These are phyloP conservation scores for Lachnellula hyalina DNA, from an alignment of 2,329 filamentous ascomycete species.

Conservation along the genomic window DNA sequence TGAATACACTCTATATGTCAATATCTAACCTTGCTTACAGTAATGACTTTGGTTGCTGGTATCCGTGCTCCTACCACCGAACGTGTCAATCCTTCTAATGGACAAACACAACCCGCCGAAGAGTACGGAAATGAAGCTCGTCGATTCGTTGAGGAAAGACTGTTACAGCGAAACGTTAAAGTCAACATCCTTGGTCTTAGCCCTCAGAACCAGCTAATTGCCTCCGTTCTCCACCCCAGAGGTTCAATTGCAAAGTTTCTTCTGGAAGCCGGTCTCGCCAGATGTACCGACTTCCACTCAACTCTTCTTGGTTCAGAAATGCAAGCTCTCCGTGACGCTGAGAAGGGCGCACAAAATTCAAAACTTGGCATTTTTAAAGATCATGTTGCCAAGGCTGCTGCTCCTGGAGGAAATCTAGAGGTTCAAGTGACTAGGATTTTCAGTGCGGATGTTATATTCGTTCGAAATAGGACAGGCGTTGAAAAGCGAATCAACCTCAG, in stretches of 20 bases:
- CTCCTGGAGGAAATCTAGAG: conserved; percentile 62
- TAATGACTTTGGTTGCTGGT: conserved; percentile 83
- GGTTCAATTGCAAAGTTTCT: conserved; percentile 92
- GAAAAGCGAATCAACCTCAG: conserved; percentile 91
- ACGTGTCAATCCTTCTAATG: conserved; percentile 65
- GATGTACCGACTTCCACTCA: conserved; percentile 94
- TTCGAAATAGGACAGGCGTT: conserved; percentile 75
- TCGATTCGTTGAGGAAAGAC: conserved; percentile 75
- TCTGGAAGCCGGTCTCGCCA: conserved; percentile 80
- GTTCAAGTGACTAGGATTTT: conserved; percentile 81
- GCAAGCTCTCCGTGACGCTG: conserved; percentile 76
- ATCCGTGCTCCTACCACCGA: conserved; percentile 87
- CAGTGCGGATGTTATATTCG: conserved; percentile 81
- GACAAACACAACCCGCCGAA: conserved; percentile 74
- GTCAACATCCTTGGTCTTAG: conserved; percentile 80
- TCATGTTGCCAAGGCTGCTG: conserved; percentile 63
- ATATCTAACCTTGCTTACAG: conserved; percentile 47
- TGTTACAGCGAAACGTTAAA: conserved; percentile 81
- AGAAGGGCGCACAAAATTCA: conserved; percentile 74
- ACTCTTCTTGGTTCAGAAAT: conserved; percentile 86
- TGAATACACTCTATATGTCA: not conserved
- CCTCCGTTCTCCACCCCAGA: conserved; percentile 76
- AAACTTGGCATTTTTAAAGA: conserved; percentile 78
- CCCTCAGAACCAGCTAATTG: conserved; percentile 88
- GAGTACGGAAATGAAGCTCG: conserved; percentile 86